Base-by-base conservation (phyloP, 768 basidiomycete genomes). In the Ramaria rubella region DNA sequence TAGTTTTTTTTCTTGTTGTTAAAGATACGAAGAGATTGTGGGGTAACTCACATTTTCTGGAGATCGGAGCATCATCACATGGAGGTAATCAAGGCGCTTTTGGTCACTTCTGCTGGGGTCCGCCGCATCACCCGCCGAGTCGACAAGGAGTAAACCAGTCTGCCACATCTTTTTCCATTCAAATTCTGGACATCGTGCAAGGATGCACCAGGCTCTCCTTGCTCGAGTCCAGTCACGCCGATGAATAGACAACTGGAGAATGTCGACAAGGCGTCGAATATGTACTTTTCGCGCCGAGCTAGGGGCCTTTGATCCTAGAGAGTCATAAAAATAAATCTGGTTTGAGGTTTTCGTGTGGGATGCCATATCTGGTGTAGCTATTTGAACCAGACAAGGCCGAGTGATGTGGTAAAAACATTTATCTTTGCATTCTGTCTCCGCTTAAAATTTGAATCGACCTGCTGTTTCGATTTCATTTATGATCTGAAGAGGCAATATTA, bases 121-220 rank as follows among this genome's bases (percentile, higher is more conserved):
- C 53, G 8, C 59, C 54, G n/a, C 38, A 44, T 4, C 34, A 23
- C 19, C 34, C 24, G 29, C 27, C 44, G 46, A 49, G 29, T 8
- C 33, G 31, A 43, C 71, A 48, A 90, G 68, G 55, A 76, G 71
- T 46, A 89, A 67, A n/a, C 82, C 82, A 9, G 78, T 81, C 54
- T 73, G 77, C 89, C 90, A 92, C 68, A 87, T 75, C 9, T 72
- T 63, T 66, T 73, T 81, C 88, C 89, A 92, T 60, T 83, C 70
- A 2, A 90, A 69, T 73, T 92, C 90, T 63, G 83, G 84, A 68
- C 90, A 93, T 54, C 83, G 80, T 11, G 78, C 75, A 21, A 93
- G 78, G 34, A 92, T 83, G 23, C 78, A 72, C 87, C 90, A 93
- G 6, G 85, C 85, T 58, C 79, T 75, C 54, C 71, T 77, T 24